A percentile compares a stretch with the other conserved stretches of the same genome.
phyloP scores from a whole-genome alignment of 2,329 filamentous ascomycete genomes.

The Ophiocordyceps sinensis region DNA sequence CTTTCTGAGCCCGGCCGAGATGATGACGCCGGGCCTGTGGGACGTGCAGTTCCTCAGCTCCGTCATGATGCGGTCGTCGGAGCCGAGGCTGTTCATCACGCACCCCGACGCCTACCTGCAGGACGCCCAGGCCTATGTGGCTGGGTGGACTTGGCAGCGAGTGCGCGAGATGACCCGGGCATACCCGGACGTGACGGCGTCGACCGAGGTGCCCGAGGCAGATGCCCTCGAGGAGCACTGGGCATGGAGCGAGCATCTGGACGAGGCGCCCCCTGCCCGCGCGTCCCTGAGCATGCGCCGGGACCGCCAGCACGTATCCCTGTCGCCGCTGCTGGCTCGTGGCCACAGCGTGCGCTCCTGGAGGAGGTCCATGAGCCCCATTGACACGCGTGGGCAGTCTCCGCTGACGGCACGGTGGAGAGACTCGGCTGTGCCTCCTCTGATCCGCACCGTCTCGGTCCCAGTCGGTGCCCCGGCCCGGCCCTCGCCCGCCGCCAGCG shows the following conservation, averaged over 20 bases:
- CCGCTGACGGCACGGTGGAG: conserved; percentile 24
- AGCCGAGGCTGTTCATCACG: conserved; percentile 60
- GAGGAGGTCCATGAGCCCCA: conserved; percentile 16
- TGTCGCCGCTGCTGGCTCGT: conserved; percentile 24
- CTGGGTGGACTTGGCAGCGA: conserved; percentile 57
- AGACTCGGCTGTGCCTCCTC: conserved; percentile 29
- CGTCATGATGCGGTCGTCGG: conserved; percentile 57
- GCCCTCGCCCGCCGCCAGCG: conserved; percentile 21
- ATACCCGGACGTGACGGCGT: conserved; percentile 29
- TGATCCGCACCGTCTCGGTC: conserved; percentile 38
- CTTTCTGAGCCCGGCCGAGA: conserved; percentile 56
- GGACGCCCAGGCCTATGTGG: conserved; percentile 34
- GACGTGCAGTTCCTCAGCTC: conserved; percentile 55
- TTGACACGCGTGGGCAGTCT: conserved; percentile 23
- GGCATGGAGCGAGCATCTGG: conserved; percentile 50
- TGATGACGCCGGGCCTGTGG: conserved; percentile 61
- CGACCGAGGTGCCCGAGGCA: conserved; percentile 39
- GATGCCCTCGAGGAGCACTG: conserved; percentile 53
- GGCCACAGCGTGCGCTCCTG: conserved; percentile 10
- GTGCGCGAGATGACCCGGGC: conserved; percentile 48
- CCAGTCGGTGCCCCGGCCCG: conserved; percentile 25
- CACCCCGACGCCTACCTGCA: conserved; percentile 64
- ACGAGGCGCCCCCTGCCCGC: conserved; percentile 35
- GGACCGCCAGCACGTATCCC: conserved; percentile 24
- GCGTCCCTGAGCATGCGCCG: conserved; percentile 28